Base-by-base conservation (phyloP, 2,329 filamentous ascomycete species). In the Talaromyces islandicus region DNA sequence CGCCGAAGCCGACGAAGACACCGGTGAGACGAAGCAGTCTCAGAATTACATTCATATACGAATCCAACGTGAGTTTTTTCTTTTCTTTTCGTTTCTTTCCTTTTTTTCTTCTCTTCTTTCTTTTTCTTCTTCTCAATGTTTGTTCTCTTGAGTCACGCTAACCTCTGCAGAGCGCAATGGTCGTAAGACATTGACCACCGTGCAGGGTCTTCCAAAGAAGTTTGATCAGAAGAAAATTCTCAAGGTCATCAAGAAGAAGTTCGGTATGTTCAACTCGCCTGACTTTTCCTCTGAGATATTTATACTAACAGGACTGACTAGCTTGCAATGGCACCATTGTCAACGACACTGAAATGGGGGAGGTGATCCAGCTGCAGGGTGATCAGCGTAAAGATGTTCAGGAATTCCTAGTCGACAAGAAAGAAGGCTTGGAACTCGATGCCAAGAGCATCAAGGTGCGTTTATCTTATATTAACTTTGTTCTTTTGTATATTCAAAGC, bases 311-410 rank as follows among this genome's bases (percentile, higher is more conserved):
- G 25, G 27, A 6, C 12, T n/a, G 19, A 43, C 7, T 64, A 91
- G 93, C 94, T 80, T 97, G 93, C 91, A 97, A 99, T 97, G 94
- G 94, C 86, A 97, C 92, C 81, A 95, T 97, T 78, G 92, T 97
- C 80, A 87, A 87, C 76, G 93, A 97, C 81, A 86, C 85, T 71
- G 92, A 96, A 81, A 96, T 97, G 91, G 93, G 93, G 77, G 92
- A 97, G 85, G 93, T 97, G 85, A 97, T 99, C 76, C 94, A 99
- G 85, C 89, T 99, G 75, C 94, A 99, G 81, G 94, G 94, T 73
- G 94, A 99, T 79, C 94, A 99, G 85, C 93, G 94, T 81, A 96
- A 96, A 82, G 92, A 96, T 86, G 90, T 97, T 77, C 90, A 95
- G 79, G 92, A 97, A 75, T 99, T 97, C 83, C 88, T 97, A 79